A percentile compares a stretch with the other conserved stretches of the same genome.
Evolutionary conservation across 208 protist species (phyloP).

Genomic region (Herpetomonas muscarum): DNA sequence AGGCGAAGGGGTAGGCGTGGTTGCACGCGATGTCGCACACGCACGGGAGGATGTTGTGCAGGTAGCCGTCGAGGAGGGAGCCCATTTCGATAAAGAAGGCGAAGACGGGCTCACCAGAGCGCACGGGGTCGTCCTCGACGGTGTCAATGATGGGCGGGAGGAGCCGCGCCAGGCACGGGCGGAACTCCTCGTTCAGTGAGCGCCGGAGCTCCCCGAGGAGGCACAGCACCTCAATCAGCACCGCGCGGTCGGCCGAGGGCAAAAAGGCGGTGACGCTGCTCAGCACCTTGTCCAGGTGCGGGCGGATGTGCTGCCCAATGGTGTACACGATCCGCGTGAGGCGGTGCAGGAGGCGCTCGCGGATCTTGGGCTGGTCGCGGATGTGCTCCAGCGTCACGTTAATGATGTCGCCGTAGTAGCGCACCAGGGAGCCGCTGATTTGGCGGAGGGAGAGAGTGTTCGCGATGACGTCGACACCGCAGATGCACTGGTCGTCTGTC

Average conservation of each 20-base stretch:
- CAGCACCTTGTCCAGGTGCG: conserved; percentile 61
- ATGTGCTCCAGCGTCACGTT: conserved; percentile 61
- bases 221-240: conserved; percentile 63
- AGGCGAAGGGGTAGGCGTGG: conserved; percentile 37
- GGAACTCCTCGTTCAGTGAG: conserved; percentile 80
- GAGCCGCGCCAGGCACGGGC: conserved; percentile 61
- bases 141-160: conserved; percentile 65
- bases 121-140: conserved; percentile 50
- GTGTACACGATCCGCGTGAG: conserved; percentile 58
- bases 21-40: conserved; percentile 77
- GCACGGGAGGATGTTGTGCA: conserved; percentile 78
- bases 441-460: conserved; percentile 69
- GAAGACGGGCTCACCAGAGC: conserved; percentile 59
- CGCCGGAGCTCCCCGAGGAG: conserved; percentile 66
- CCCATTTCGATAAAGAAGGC: conserved; percentile 75
- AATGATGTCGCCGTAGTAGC: conserved; percentile 62
- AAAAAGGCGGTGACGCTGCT: conserved; percentile 50
- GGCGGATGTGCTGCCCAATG: conserved; percentile 62
- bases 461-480: conserved; percentile 67
- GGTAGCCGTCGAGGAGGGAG: conserved; percentile 62
- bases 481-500: conserved; percentile 79
- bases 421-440: conserved; percentile 36
- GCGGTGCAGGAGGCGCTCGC: conserved; percentile 51
- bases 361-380: conserved; percentile 48
- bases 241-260: conserved; percentile 39